Conservation (phyloP, 164 flowering plant species). For the Magnolia changhungtana region DNA sequence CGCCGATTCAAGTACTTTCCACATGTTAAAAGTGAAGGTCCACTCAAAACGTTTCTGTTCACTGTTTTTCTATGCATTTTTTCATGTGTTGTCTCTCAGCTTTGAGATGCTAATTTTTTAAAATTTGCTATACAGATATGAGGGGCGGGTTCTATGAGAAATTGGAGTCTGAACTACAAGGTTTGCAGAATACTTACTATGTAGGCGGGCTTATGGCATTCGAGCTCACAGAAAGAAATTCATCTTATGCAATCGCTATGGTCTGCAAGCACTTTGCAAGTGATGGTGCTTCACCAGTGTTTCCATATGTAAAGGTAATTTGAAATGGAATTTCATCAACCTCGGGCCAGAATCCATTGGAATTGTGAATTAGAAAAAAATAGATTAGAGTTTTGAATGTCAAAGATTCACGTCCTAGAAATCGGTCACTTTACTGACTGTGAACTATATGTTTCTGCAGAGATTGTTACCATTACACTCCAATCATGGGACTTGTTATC, state of each 20-base stretch:
- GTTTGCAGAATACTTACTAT: constrained; percentile 58
- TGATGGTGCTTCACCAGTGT: constrained; percentile 30
- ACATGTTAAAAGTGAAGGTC: constrained; percentile 71
- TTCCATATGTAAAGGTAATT: constrained; percentile 68
- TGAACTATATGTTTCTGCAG: constrained; percentile 29
- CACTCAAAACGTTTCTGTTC: constrained; percentile 7
- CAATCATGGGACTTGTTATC: constrained; percentile 9
- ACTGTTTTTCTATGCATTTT: not conserved
- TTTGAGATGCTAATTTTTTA: constrained; percentile 2
- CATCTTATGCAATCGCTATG: constrained; percentile 64
- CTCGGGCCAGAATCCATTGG: too few species aligned
- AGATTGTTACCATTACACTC: constrained; percentile 43
- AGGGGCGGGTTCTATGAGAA: constrained; percentile 63
- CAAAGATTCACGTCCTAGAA: not conserved
- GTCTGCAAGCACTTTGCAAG: constrained; percentile 68
- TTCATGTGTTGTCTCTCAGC: not conserved
- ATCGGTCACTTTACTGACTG: constrained; percentile 3
- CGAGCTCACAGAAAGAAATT: constrained; percentile 84
- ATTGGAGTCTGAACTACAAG: constrained; percentile 69
- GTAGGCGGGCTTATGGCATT: constrained; percentile 81
- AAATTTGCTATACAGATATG: constrained; percentile 49
- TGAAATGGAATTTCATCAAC: not conserved
- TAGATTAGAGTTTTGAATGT: not conserved
- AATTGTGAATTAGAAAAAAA: not conserved
- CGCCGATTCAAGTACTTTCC: constrained; percentile 74